Percentiles rank a stretch among this genome's conserved stretches.
These are phyloP conservation scores for Penicillium samsonianum DNA, from an alignment of 495 filamentous ascomycete genomes.

Conservation along the genomic window DNA sequence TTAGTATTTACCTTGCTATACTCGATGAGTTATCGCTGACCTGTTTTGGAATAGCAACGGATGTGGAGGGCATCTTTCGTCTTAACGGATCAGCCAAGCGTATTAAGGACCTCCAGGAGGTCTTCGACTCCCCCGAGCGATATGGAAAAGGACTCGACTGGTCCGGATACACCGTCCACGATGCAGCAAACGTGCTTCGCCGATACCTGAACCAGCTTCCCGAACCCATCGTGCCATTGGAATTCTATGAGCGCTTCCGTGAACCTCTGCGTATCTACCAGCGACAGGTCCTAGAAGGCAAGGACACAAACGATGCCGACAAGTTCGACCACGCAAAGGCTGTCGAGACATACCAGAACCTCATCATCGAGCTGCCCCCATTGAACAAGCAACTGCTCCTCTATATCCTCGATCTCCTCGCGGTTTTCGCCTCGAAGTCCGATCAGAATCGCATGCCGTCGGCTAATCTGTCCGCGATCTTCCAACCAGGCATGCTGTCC, in stretches of 20 bases:
- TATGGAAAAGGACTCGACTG: conserved; percentile 97
- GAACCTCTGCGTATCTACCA: conserved; percentile 80
- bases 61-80: conserved; percentile 96
- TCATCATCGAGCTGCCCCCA: conserved; percentile 90
- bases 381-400: conserved; percentile 93
- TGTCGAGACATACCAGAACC: conserved; percentile 78
- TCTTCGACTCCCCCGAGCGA: conserved; percentile 92
- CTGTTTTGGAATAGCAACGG: conserved; percentile 66
- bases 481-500: conserved; percentile 93
- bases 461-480: conserved; percentile 93
- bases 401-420: conserved; percentile 96
- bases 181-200: conserved; percentile 95
- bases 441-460: conserved; percentile 97
- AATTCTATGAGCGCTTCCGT: conserved; percentile 89
- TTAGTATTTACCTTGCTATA: conserved; percentile 37
- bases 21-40: conserved; percentile 16
- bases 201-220: conserved; percentile 92
- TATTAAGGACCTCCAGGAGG: conserved; percentile 90
- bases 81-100: conserved; percentile 95
- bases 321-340: conserved; percentile 74
- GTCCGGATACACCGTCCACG: conserved; percentile 97
- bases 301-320: conserved; percentile 33
- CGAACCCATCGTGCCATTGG: conserved; percentile 92
- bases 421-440: conserved; percentile 96
- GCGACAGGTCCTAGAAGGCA: conserved; percentile 54